Evolutionary conservation across 2,329 filamentous ascomycete genomes (phyloP), one percentile per base, ranked within the genome.

Genomic region (Ophiostoma himal-ulmi): DNA sequence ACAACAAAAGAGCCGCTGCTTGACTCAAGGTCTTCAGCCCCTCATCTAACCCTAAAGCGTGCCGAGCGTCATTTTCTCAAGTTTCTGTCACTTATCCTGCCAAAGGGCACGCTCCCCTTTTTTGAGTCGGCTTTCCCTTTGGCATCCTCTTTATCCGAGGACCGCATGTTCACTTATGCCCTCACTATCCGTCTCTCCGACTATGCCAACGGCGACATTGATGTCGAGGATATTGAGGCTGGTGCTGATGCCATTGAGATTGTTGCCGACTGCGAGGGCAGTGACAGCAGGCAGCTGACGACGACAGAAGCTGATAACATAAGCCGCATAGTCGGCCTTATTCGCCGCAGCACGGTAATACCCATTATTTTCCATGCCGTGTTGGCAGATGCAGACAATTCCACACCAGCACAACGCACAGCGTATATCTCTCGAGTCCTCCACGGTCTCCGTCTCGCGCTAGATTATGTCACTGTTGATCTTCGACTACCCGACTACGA

Each of bases 391-490:
- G 57, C 66, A 76, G 2, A 60, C n/a, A 41, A 41, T 7, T 22
- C 66, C 20, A n/a, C 66, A 2, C 30, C 60, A 30, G 71, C 81
- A 70, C 79, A 76, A 69, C 75, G 80, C 62, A 60, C 76, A 2
- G 77, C 80, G 60, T 89, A 90, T 74, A 77, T 87, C n/a, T 81
- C 84, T 69, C 78, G 90, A 20, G 80, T 90, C 22, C 82, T 85
- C 39, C 86, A 90, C 74, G 89, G 88, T 4, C 79, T 91, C 22
- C 85, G 88, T 22, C 81, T 91, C 48, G 87, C 85, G 0, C 87
- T 89, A 1, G 88, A 91, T 69, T 91, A 87, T 73, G 75, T 88
- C 65, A 87, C 86, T n/a, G 79, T 91, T 5, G 88, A 91, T 75
- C 77, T 91, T 14, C 83, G 85, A 30, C 81, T 87, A 39, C 83